phyloP scores from a whole-genome alignment of 495 filamentous ascomycete species.

The Penicillium arizonense region DNA sequence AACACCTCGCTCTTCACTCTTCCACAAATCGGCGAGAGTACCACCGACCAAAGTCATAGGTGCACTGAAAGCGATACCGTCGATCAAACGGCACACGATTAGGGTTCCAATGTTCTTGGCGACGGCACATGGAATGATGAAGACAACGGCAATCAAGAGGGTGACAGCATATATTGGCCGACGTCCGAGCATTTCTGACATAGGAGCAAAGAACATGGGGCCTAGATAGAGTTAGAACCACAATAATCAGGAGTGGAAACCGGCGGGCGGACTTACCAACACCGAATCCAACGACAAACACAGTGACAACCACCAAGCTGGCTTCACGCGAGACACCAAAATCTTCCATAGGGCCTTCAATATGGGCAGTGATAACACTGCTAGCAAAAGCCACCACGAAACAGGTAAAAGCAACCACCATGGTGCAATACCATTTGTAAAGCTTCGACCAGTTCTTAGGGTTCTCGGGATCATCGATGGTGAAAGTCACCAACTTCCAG shows the following conservation, averaged over 20 bases:
- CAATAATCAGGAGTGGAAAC: background rate
- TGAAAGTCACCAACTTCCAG: constrained; percentile 74
- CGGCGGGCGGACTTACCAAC: constrained; percentile 48
- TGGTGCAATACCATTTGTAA: constrained; percentile 67
- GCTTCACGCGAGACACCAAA: constrained; percentile 67
- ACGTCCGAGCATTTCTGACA: constrained; percentile 71
- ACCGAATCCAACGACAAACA: constrained; percentile 81
- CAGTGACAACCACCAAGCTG: constrained; percentile 61
- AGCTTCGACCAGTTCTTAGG: constrained; percentile 59
- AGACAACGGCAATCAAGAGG: constrained; percentile 65
- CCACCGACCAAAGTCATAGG: constrained; percentile 84
- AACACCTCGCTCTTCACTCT: constrained; percentile 75
- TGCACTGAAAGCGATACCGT: constrained; percentile 78
- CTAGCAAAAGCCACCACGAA: constrained; percentile 66
- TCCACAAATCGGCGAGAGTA: constrained; percentile 78
- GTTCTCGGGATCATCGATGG: constrained; percentile 57
- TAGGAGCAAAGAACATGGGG: constrained; percentile 79
- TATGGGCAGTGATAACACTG: constrained; percentile 65
- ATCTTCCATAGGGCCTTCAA: constrained; percentile 55
- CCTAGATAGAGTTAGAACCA: constrained; percentile 31
- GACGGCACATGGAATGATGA: constrained; percentile 75
- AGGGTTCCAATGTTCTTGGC: constrained; percentile 72
- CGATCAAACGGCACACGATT: constrained; percentile 68
- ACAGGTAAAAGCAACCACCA: constrained; percentile 57
- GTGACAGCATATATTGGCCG: constrained; percentile 59